Evolutionary conservation across 2,329 filamentous ascomycete genomes (phyloP), one percentile per base, ranked within the genome.

Genomic region (Anisogramma anomala): DNA sequence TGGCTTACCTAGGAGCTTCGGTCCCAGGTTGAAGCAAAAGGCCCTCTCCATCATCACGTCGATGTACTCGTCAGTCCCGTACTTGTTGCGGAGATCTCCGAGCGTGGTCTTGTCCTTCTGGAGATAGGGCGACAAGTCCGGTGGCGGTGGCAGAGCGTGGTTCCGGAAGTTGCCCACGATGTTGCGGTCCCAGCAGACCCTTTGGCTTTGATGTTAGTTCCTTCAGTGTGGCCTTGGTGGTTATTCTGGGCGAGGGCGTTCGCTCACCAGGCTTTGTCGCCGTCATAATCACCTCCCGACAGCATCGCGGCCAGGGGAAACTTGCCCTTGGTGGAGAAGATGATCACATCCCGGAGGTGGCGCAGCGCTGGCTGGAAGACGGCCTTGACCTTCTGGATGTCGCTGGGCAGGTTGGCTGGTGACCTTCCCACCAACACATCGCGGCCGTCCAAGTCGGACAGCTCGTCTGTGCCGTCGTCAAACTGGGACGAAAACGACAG

Each of bases 201-300:
- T n/a, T n/a, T n/a, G n/a, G n/a, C n/a, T n/a, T n/a, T n/a, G n/a
- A n/a, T n/a, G n/a, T n/a, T n/a, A n/a, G n/a, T n/a, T n/a, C n/a
- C n/a, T n/a, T n/a, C n/a, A n/a, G n/a, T n/a, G n/a, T n/a, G n/a
- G n/a, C n/a, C n/a, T n/a, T n/a, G n/a, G n/a, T n/a, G n/a, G n/a
- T n/a, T n/a, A n/a, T n/a, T n/a, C n/a, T n/a, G n/a, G n/a, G n/a
- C n/a, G n/a, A n/a, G n/a, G n/a, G n/a, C n/a, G n/a, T n/a, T n/a
- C n/a, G n/a, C n/a, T n/a, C n/a, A n/a, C n/a, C 82, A 88, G 6
- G 82, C 75, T 13, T 64, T 71, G 48, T 91, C 84, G 0, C 84
- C 84, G 49, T 89, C 84, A 48, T 87, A 89, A 52, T 91, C 84
- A 0, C 84, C 84, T 0, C 84, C 84, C 1, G 83, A 84, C 0